These are phyloP conservation scores for Metschnikowia vanudenii DNA, from an alignment of 805 yeast genomes.

Conservation along the genomic window DNA sequence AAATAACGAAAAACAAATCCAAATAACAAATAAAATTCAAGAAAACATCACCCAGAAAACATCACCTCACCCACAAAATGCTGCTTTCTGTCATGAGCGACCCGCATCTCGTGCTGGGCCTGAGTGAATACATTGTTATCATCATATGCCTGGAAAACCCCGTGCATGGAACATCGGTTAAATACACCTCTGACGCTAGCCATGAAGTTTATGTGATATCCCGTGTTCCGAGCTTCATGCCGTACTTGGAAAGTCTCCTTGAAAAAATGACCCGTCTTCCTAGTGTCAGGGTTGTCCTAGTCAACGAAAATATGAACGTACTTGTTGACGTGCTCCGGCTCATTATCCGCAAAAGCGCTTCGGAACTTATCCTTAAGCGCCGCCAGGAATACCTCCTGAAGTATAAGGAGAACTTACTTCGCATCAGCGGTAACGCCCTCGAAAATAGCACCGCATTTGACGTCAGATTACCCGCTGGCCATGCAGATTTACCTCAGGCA, in stretches of 20 bases:
- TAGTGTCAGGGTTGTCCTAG: slow-evolving; percentile 9
- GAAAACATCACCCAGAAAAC: no score
- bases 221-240: slow-evolving; percentile 7
- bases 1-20: no score
- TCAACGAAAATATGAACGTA: slow-evolving; percentile 10
- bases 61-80: no score
- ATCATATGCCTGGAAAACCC: slow-evolving; percentile 14
- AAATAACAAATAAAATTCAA: no score
- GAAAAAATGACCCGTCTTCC: slow-evolving; percentile 4
- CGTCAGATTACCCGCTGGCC: slow-evolving; percentile 21
- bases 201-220: slow-evolving; percentile 17
- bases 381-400: slow-evolving; percentile 3
- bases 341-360: slow-evolving; percentile 1
- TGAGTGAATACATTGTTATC: slow-evolving; percentile 7
- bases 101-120: slow-evolving; percentile 1
- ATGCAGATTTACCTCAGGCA: slow-evolving; percentile 25
- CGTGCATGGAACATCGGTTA: slow-evolving; percentile 6
- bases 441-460: slow-evolving; percentile 2
- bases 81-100: neutral
- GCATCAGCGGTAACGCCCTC: slow-evolving; percentile 5
- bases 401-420: slow-evolving; percentile 10
- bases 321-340: slow-evolving; percentile 10
- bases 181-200: slow-evolving; percentile 6
- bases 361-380: neutral
- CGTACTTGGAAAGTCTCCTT: slow-evolving; percentile 10